A percentile compares a stretch with the other conserved stretches of the same genome.
phyloP scores from a whole-genome alignment of 352 stramenopile genomes.

The Blastocystis hominis region DNA sequence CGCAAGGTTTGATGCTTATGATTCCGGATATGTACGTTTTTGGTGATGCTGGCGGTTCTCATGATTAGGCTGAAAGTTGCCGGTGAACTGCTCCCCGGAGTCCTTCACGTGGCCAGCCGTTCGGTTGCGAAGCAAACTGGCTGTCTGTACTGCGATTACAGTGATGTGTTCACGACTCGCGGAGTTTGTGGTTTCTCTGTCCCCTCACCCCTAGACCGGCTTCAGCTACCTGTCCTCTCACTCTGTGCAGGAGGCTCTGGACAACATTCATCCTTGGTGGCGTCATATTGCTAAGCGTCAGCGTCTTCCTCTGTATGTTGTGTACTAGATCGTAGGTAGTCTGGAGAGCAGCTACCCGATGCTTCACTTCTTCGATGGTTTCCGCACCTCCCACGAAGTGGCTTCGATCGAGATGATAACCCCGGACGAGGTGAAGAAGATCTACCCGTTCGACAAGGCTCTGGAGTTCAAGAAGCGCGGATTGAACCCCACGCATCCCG shows the following conservation, averaged over 20 bases:
- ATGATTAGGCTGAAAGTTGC: conserved; percentile 60
- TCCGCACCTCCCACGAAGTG: too few species aligned
- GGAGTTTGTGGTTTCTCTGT: conserved; percentile 65
- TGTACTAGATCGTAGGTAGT: neutral
- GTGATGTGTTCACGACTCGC: conserved; percentile 72
- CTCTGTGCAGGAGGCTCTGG: conserved; percentile 70
- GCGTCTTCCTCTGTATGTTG: neutral
- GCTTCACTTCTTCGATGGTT: conserved; percentile 76
- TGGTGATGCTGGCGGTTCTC: neutral
- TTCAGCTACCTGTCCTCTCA: conserved; percentile 69
- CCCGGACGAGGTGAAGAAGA: too few species aligned
- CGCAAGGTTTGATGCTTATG: conserved; percentile 71
- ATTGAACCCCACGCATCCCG: too few species aligned
- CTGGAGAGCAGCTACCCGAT: conserved; percentile 66
- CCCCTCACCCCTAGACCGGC: conserved; percentile 69
- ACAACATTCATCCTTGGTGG: conserved; percentile 70
- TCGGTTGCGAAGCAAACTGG: conserved; percentile 65
- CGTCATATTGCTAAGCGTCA: conserved; percentile 67
- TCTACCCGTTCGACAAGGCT: too few species aligned
- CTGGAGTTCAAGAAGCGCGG: too few species aligned
- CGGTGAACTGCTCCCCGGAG: conserved; percentile 61
- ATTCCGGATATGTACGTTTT: conserved; percentile 69
- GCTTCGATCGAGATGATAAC: too few species aligned
- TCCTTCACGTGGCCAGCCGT: conserved; percentile 77
- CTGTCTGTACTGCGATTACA: conserved; percentile 73